Percentiles rank a stretch among this genome's conserved stretches.
Evolutionary conservation across 83 land plant genomes (phyloP).

Genomic region (Picea abies): DNA sequence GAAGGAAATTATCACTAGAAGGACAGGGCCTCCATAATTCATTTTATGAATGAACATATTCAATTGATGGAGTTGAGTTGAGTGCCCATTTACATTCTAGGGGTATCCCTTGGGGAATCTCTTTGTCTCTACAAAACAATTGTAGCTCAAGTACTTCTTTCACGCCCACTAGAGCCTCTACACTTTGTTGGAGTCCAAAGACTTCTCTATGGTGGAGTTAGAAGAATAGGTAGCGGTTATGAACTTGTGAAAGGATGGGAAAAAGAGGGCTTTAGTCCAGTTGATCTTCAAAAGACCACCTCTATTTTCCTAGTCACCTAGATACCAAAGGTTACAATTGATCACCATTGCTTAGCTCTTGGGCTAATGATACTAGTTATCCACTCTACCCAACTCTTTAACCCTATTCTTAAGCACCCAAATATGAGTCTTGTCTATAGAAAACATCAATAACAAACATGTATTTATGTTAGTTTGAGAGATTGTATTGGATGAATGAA

Average conservation of each 20-base stretch:
- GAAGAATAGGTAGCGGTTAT: too few species aligned
- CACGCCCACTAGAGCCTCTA: constrained; percentile 20
- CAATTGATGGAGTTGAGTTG: too few species aligned
- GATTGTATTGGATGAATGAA: too few species aligned
- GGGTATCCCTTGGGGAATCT: constrained; percentile 28
- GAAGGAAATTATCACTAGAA: too few species aligned
- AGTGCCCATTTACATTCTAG: constrained; percentile 3
- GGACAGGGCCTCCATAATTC: too few species aligned
- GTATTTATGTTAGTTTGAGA: too few species aligned
- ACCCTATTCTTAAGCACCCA: neutral
- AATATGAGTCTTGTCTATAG: constrained; percentile 24
- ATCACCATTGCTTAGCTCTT: constrained; percentile 21
- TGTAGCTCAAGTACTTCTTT: constrained; percentile 29
- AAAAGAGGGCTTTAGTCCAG: too few species aligned
- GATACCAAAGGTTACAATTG: constrained; percentile 28
- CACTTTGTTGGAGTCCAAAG: neutral
- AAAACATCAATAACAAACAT: neutral
- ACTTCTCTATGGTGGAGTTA: too few species aligned
- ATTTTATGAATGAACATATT: too few species aligned
- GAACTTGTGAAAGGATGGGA: too few species aligned
- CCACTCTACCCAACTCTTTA: too few species aligned
- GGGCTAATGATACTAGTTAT: neutral
- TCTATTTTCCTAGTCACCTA: constrained; percentile 26
- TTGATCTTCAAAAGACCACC: too few species aligned
- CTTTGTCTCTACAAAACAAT: constrained; percentile 27